These are phyloP conservation scores for Tylopilus felleus DNA, from an alignment of 768 basidiomycete genomes.

Conservation along the genomic window DNA sequence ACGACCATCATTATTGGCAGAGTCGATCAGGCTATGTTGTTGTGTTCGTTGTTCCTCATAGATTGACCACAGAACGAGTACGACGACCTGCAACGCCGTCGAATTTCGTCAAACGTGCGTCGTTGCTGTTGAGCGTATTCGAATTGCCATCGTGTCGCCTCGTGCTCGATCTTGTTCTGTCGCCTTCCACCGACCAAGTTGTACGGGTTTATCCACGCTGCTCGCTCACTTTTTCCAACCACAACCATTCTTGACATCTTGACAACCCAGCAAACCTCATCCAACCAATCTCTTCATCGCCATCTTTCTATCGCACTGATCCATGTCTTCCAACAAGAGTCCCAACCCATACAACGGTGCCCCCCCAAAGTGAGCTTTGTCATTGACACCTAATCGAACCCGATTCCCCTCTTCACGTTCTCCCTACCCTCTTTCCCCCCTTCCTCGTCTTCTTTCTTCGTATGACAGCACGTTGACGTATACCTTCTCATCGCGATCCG, in stretches of 20 bases:
- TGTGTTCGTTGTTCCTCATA: neutral
- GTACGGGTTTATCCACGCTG: slow-evolving; percentile 5
- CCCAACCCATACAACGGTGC: slow-evolving; percentile 31
- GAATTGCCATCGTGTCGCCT: slow-evolving; percentile 6
- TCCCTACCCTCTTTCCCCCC: neutral
- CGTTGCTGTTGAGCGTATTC: neutral
- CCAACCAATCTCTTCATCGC: neutral
- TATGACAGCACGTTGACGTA: slow-evolving; percentile 6
- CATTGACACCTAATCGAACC: neutral
- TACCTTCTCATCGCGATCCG: neutral
- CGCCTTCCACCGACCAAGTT: neutral
- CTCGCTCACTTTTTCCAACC: neutral
- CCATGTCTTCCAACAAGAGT: slow-evolving; percentile 35
- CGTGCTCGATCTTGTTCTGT: slow-evolving; percentile 25
- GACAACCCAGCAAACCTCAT: neutral
- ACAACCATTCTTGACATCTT: slow-evolving; percentile 1
- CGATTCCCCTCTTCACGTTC: neutral
- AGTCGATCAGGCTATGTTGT: neutral
- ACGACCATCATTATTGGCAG: neutral
- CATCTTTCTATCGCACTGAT: slow-evolving; percentile 5
- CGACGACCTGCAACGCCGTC: neutral
- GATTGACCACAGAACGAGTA: neutral
- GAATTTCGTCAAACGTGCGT: slow-evolving; percentile 1
- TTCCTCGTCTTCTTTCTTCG: neutral
- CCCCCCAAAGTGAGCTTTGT: slow-evolving; percentile 32